Evolutionary conservation across 2,329 filamentous ascomycete genomes (phyloP).

Genomic region (Fusarium oligoseptatum): DNA sequence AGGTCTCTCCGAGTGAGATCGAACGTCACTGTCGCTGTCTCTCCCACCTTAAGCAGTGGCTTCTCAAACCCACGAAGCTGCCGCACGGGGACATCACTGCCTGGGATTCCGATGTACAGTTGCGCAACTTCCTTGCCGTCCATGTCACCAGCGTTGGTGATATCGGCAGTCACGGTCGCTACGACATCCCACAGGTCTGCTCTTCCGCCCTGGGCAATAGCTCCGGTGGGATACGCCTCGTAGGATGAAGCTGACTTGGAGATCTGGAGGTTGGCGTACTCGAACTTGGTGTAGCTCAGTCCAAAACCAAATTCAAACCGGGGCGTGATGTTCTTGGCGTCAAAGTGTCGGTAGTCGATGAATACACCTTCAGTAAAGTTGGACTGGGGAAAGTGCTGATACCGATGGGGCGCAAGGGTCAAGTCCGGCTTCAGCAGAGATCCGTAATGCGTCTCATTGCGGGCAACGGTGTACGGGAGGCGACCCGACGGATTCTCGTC

Average conservation of each 20-base stretch:
- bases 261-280: background rate
- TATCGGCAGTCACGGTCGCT: background rate
- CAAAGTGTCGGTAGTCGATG: background rate
- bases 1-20: background rate
- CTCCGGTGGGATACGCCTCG: background rate
- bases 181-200: background rate
- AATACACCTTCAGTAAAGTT: background rate
- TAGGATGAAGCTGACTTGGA: background rate
- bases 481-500: background rate
- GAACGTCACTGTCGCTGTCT: background rate
- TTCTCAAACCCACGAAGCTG: background rate
- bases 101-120: background rate
- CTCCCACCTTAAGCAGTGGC: background rate
- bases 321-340: background rate
- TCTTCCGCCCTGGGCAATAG: background rate
- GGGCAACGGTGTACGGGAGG: background rate
- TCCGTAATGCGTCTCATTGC: background rate
- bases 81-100: background rate
- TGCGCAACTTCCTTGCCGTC: background rate
- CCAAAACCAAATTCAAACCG: background rate
- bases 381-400: background rate
- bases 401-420: background rate
- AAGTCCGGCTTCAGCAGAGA: background rate
- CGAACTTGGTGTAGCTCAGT: background rate
- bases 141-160: background rate